Evolutionary conservation across 1,284 basidiomycete genomes (phyloP).

Genomic region (Sanguinoderma infundibulare): DNA sequence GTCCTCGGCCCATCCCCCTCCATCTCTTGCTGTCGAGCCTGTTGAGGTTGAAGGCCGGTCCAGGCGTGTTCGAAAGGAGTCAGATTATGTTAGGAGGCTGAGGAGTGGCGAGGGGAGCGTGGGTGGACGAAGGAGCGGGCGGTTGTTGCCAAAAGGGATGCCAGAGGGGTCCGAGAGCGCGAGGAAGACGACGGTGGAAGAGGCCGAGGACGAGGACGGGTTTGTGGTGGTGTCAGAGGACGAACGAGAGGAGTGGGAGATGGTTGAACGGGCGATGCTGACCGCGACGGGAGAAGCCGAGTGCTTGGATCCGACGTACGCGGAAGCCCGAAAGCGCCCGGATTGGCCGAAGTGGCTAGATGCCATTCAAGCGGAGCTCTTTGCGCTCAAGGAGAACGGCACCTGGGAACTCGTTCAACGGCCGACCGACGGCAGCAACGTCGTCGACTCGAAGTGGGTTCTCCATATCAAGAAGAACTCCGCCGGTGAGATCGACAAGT

Average conservation of each 20-base stretch:
- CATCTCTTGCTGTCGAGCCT: too few species aligned
- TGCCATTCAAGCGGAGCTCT: too few species aligned
- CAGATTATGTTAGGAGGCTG: neutral
- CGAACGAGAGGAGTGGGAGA: slow-evolving; percentile 6
- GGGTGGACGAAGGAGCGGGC: neutral
- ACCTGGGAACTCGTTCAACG: slow-evolving; percentile 32
- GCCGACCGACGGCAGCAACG: slow-evolving; percentile 27
- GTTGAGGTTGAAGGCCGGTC: too few species aligned
- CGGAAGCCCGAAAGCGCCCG: slow-evolving; percentile 24
- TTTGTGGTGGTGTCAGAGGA: neutral
- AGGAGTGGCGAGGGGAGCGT: neutral
- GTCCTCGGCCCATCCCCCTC: too few species aligned
- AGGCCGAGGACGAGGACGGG: slow-evolving; percentile 4
- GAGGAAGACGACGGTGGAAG: neutral
- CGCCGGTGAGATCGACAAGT: slow-evolving; percentile 28
- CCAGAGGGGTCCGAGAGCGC: too few species aligned
- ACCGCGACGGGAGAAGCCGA: slow-evolving; percentile 19
- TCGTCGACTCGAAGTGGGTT: slow-evolving; percentile 34
- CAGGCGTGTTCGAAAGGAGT: neutral
- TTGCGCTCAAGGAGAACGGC: slow-evolving; percentile 20
- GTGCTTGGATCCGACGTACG: slow-evolving; percentile 19
- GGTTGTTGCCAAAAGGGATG: neutral
- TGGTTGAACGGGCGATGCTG: slow-evolving; percentile 11
- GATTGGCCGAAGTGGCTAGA: slow-evolving; percentile 34
- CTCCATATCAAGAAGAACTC: too few species aligned